These are phyloP conservation scores for Acacia pycnantha DNA, from an alignment of 331 rosid species.

Conservation along the genomic window DNA sequence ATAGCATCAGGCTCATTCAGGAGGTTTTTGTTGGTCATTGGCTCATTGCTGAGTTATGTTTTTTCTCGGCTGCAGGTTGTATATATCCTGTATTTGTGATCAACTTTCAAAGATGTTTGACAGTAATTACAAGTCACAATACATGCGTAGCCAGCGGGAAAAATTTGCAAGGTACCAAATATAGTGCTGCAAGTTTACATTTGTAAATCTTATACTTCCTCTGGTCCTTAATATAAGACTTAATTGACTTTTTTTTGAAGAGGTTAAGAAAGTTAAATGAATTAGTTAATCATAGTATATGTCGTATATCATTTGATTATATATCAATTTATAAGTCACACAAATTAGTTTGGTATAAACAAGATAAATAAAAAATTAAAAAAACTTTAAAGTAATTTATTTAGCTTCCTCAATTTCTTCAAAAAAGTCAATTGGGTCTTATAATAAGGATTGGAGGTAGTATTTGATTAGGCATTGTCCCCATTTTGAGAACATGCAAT, in stretches of 20 bases:
- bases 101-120: constrained; percentile 58
- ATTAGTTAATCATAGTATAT: too few relatives aligned
- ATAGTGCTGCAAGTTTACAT: constrained; percentile 15
- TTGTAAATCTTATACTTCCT: not conserved
- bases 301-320: too few relatives aligned
- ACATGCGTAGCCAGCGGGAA: constrained; percentile 69
- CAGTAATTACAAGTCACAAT: constrained; percentile 63
- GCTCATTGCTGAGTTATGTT: not conserved
- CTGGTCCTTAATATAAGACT: too few relatives aligned
- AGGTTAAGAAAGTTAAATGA: too few relatives aligned
- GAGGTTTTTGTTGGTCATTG: not conserved
- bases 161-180: constrained; percentile 68
- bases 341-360: too few relatives aligned
- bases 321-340: too few relatives aligned
- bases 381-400: too few relatives aligned
- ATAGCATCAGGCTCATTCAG: not conserved
- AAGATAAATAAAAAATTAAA: too few relatives aligned
- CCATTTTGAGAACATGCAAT: not conserved
- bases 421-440: too few relatives aligned
- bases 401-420: too few relatives aligned
- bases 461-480: not conserved
- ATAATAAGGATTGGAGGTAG: too few relatives aligned
- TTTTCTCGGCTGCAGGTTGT: constrained; percentile 43
- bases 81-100: constrained; percentile 28
- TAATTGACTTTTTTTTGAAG: too few relatives aligned